phyloP scores from a whole-genome alignment of 2,329 filamentous ascomycete genomes.

The Hansfordia pulvinata region DNA sequence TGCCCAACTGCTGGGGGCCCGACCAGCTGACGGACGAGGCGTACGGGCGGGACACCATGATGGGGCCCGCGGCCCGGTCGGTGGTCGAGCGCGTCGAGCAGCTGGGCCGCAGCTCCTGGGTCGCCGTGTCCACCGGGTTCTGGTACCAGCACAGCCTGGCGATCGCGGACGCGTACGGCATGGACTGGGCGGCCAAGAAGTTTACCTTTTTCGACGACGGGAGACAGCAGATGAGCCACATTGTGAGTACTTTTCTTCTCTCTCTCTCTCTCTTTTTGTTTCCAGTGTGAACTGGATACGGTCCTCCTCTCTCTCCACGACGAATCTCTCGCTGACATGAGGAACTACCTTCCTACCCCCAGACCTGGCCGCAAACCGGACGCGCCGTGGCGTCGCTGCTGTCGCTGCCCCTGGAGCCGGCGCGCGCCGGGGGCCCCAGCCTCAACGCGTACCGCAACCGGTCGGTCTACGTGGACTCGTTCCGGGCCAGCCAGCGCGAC shows the following conservation, averaged over 20 bases:
- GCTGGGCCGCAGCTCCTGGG: slow-evolving; percentile 21
- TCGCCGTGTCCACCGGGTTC: slow-evolving; percentile 22
- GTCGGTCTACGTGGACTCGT: slow-evolving; percentile 36
- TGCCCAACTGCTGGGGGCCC: slow-evolving; percentile 32
- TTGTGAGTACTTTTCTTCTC: slow-evolving; percentile 40
- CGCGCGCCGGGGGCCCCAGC: slow-evolving; percentile 18
- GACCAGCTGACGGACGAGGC: slow-evolving; percentile 20
- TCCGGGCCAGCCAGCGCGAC: slow-evolving; percentile 43
- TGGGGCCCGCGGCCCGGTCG: slow-evolving; percentile 7
- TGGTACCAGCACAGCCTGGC: slow-evolving; percentile 37
- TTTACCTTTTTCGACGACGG: slow-evolving; percentile 38
- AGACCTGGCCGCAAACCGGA: slow-evolving; percentile 42
- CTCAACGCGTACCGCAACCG: slow-evolving; percentile 30
- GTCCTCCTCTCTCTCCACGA: too few species aligned
- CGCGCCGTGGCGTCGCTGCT: slow-evolving; percentile 33
- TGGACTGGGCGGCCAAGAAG: slow-evolving; percentile 24
- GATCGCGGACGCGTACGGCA: slow-evolving; percentile 23
- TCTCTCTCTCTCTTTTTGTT: too few species aligned
- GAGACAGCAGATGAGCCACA: slow-evolving; percentile 24
- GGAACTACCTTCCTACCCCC: too few species aligned
- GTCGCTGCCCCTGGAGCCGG: slow-evolving; percentile 20
- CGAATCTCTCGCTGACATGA: too few species aligned
- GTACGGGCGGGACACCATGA: slow-evolving; percentile 15
- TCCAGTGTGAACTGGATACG: too few species aligned
- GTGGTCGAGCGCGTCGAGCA: slow-evolving; percentile 21